phyloP scores from a whole-genome alignment of 331 rosid species.

The Ulmus americana region DNA sequence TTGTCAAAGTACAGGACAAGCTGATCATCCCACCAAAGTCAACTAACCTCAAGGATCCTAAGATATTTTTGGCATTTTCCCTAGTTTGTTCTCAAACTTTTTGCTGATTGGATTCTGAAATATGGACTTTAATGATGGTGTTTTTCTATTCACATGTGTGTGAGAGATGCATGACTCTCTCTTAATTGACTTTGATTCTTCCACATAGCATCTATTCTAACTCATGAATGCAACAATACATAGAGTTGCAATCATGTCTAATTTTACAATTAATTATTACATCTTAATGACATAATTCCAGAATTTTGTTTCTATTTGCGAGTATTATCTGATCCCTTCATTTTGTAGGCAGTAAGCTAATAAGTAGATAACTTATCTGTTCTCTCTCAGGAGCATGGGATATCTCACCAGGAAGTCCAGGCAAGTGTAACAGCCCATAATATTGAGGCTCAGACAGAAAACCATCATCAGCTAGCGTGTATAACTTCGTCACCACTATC shows the following conservation, averaged over 20 bases:
- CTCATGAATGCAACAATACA: neutral
- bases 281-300: neutral
- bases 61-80: neutral
- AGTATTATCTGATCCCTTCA: neutral
- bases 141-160: neutral
- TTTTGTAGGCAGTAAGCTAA: neutral
- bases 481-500: constrained; percentile 49
- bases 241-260: neutral
- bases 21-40: neutral
- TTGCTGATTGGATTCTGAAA: neutral
- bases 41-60: neutral
- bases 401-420: constrained; percentile 30
- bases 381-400: constrained; percentile 42
- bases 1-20: neutral
- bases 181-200: constrained; percentile 1
- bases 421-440: constrained; percentile 28
- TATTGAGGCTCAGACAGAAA: constrained; percentile 39
- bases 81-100: neutral
- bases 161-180: neutral
- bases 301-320: neutral
- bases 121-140: neutral
- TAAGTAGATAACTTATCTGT: neutral
- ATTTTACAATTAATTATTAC: neutral
- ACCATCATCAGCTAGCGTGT: constrained; percentile 38
- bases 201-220: neutral